These are phyloP conservation scores for Kwoniella shivajii DNA, from an alignment of 1,284 basidiomycete species.

Conservation along the genomic window DNA sequence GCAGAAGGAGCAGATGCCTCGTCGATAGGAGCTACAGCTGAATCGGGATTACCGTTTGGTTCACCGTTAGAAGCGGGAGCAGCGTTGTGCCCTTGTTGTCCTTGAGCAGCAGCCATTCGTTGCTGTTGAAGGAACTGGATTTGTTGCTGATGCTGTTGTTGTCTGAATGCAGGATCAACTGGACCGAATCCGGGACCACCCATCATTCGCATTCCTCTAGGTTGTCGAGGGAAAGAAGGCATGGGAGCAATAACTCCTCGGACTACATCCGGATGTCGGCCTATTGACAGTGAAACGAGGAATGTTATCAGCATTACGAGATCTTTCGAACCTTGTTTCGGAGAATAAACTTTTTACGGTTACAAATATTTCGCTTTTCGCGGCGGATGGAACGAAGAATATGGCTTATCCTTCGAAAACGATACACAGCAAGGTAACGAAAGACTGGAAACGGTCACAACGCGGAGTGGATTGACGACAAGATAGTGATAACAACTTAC, in stretches of 20 bases:
- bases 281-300: constrained; percentile 12
- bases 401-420: too few relatives aligned
- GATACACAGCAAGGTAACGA: too few relatives aligned
- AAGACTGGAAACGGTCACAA: background rate
- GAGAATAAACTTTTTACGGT: background rate
- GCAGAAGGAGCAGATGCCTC: background rate
- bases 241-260: constrained; percentile 46
- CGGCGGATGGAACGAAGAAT: too few relatives aligned
- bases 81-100: constrained; percentile 13
- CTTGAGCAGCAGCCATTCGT: constrained; percentile 29
- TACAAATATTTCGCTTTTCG: too few relatives aligned
- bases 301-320: background rate
- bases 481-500: constrained; percentile 20
- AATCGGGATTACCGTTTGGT: background rate
- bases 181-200: constrained; percentile 14
- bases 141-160: constrained; percentile 33
- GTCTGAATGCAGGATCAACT: constrained; percentile 29
- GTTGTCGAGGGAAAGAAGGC: constrained; percentile 32
- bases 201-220: constrained; percentile 34
- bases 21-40: background rate
- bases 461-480: background rate
- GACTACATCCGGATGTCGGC: constrained; percentile 52
- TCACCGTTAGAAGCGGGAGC: constrained; percentile 4
- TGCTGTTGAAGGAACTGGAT: constrained; percentile 30
- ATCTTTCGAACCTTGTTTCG: background rate